phyloP scores from a whole-genome alignment of 345 rosid species.

The Capsella bursapastoris region DNA sequence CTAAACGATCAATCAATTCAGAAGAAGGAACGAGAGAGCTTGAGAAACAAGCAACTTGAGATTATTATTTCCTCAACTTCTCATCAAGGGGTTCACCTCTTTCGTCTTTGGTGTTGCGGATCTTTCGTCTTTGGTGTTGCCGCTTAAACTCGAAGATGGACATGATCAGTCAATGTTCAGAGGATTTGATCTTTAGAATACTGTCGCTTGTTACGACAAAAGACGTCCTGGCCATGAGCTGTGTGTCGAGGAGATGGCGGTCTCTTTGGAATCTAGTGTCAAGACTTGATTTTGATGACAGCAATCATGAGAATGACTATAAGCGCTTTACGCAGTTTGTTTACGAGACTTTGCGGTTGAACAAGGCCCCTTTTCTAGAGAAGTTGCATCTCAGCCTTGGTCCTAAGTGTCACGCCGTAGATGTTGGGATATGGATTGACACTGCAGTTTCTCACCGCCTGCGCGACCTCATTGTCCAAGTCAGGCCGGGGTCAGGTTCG shows the following conservation, averaged over 20 bases:
- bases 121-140: background rate
- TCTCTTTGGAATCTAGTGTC: conserved; percentile 17
- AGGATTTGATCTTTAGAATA: conserved; percentile 6
- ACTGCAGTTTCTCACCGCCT: background rate
- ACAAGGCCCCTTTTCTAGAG: background rate
- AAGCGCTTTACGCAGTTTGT: background rate
- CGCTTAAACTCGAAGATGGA: background rate
- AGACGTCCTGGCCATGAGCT: conserved; percentile 2
- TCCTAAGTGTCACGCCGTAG: background rate
- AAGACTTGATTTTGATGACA: background rate
- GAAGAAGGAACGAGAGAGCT: too few relatives aligned
- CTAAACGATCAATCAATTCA: too few relatives aligned
- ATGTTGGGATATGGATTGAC: conserved; percentile 17
- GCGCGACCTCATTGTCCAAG: background rate
- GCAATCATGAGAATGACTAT: too few relatives aligned
- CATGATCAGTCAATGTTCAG: background rate
- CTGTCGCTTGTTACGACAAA: conserved; percentile 17
- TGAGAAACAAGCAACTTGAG: too few relatives aligned
- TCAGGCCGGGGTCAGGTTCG: background rate
- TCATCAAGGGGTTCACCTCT: too few relatives aligned
- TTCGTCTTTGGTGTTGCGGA: background rate
- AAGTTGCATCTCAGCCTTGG: background rate
- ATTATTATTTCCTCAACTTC: too few relatives aligned
- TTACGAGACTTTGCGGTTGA: background rate
- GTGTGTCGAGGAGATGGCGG: conserved; percentile 16